A percentile compares a stretch with the other conserved stretches of the same genome.
Evolutionary conservation across 164 flowering plant species (phyloP).

Genomic region (Nymphaea thermarum): DNA sequence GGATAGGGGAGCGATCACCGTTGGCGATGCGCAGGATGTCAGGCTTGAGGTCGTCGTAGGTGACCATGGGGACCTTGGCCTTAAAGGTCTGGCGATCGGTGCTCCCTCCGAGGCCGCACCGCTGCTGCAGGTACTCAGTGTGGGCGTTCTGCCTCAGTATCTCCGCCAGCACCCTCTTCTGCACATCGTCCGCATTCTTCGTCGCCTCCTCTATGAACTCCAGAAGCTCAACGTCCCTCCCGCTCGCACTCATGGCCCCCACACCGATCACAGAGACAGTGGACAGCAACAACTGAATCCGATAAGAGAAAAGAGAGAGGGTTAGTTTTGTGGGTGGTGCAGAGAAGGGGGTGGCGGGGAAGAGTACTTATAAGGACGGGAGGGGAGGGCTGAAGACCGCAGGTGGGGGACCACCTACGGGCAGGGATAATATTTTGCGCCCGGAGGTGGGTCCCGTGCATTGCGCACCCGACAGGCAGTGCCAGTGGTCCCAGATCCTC

Average conservation of each 20-base stretch:
- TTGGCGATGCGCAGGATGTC: conserved; percentile 34
- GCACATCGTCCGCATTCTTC: conserved; percentile 19
- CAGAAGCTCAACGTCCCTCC: conserved; percentile 27
- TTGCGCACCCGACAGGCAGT: no score
- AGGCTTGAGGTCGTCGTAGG: conserved; percentile 31
- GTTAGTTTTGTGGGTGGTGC: conserved; percentile 11
- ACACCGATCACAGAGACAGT: no score
- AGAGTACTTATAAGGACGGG: no score
- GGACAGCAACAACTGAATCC: no score
- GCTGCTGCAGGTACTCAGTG: conserved; percentile 25
- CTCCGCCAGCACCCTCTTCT: conserved; percentile 20
- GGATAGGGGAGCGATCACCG: conserved; percentile 31
- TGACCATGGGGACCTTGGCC: conserved; percentile 20
- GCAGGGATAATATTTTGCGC: no score
- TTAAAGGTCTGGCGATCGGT: conserved; percentile 28
- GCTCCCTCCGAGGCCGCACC: conserved; percentile 14
- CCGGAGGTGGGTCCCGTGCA: no score
- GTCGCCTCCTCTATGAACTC: conserved; percentile 33
- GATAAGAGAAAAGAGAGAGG: no score
- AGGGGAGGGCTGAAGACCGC: no score
- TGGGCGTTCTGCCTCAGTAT: conserved; percentile 23
- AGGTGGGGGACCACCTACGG: no score
- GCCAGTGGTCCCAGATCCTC: background rate
- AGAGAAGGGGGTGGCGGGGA: no score
- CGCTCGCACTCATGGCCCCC: conserved; percentile 24